Evolutionary conservation across 2,329 filamentous ascomycete species (phyloP).

Genomic region (Fusarium citri): DNA sequence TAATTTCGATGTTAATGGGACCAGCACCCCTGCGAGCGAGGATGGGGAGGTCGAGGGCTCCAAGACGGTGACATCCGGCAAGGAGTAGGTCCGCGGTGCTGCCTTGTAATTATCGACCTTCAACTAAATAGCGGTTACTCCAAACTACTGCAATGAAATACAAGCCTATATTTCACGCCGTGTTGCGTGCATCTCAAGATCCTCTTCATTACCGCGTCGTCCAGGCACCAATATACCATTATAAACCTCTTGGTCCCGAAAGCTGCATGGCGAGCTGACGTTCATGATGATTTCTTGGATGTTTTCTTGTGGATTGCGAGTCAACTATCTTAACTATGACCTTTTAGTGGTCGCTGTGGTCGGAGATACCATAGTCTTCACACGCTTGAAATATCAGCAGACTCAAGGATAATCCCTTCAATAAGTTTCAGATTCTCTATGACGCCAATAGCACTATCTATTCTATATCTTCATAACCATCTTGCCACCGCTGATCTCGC

Average conservation of each 20-base stretch:
- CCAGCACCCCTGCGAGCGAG: not conserved
- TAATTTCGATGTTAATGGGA: not conserved
- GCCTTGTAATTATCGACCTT: too few relatives aligned
- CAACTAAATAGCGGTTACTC: not conserved
- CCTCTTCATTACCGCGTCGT: not conserved
- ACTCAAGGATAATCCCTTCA: too few relatives aligned
- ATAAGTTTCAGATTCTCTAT: not conserved
- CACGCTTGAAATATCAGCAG: not conserved
- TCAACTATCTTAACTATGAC: not conserved
- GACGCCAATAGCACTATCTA: not conserved
- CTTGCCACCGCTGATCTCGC: slow-evolving; percentile 75
- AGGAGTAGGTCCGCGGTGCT: not conserved
- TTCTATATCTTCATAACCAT: slow-evolving; percentile 59
- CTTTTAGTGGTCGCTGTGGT: not conserved
- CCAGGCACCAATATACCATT: not conserved
- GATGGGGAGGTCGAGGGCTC: not conserved
- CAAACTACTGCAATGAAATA: not conserved
- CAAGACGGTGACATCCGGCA: not conserved
- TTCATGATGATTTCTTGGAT: not conserved
- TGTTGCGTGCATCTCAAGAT: not conserved
- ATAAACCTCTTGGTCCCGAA: not conserved
- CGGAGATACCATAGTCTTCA: not conserved
- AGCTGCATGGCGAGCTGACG: not conserved
- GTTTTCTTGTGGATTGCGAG: too few relatives aligned
- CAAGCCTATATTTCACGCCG: not conserved